Base-by-base conservation (phyloP, 306 rosid genomes). In the Glycine tomentella region DNA sequence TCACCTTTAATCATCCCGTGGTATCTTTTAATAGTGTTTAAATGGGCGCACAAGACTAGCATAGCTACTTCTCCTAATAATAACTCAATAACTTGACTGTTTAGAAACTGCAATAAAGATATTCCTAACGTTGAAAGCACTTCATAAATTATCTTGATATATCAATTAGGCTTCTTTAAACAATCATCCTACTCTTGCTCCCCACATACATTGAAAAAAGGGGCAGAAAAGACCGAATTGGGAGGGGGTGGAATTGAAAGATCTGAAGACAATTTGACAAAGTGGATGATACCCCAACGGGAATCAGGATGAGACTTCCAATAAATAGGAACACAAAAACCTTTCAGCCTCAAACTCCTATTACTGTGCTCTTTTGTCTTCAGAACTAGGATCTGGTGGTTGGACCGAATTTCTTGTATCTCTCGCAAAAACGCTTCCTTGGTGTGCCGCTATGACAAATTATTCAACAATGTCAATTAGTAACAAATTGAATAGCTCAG, bases 351-450 rank as follows among this genome's bases (percentile, higher is more conserved):
- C 31, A 25, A 25, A 25, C 31, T 25, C 1, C 31, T 25, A 25
- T 25, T 85, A 90, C 58, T 53, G 84, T 79, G 84, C 90, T 88
- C 82, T 88, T 89, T 88, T 92, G 78, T 85, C 94, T 84, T 91
- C 92, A 17, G 86, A 79, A 75, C 75, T 68, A 40, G 85, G 89
- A 62, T 92, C 92, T 4, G 87, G 83, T 51, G 85, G 87, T 82
- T 89, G 93, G 82, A 81, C 82, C n/a, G 76, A 76, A 88, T 86
- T 90, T 83, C 93, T 91, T 25, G 81, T 73, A 61, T 88, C 97
- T 83, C 86, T 91, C 36, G 82, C 87, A 58, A 67, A 83, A 73
- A 70, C 71, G 88, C 91, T 89, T 70, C 90, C 92, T 52, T 79
- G 93, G 69, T 80, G 91, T 38, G 82, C 90, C 81, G 94, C 99